Percentiles rank a stretch among this genome's conserved stretches.
phyloP scores from a whole-genome alignment of 129 eudicot genomes.

The Apium graveolens region DNA sequence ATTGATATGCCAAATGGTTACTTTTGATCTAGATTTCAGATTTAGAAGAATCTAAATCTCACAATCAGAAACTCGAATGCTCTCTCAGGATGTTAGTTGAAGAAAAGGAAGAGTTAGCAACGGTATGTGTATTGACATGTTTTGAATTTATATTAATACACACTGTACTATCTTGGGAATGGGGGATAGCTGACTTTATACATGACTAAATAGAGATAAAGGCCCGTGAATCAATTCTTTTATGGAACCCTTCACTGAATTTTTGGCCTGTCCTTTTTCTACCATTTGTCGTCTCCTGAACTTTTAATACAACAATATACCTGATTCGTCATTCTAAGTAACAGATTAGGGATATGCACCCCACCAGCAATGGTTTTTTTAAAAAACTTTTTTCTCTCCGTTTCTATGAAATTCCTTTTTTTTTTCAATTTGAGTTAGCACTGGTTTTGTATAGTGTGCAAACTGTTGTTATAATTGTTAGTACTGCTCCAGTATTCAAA shows the following conservation, averaged over 20 bases:
- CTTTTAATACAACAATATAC: neutral
- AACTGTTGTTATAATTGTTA: too few relatives aligned
- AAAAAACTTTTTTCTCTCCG: neutral
- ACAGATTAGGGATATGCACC: neutral
- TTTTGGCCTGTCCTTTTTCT: neutral
- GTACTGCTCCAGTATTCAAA: neutral
- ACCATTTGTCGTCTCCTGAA: neutral
- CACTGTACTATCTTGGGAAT: neutral
- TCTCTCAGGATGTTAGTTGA: conserved; percentile 42
- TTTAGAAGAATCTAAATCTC: conserved; percentile 45
- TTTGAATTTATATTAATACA: neutral
- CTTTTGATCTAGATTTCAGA: conserved; percentile 37
- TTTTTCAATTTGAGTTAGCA: neutral
- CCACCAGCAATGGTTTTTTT: neutral
- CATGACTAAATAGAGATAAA: neutral
- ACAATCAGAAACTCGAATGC: conserved; percentile 39
- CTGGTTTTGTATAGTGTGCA: neutral
- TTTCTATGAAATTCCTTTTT: neutral
- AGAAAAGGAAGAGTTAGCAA: conserved; percentile 88
- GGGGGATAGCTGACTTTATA: neutral
- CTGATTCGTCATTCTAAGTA: neutral
- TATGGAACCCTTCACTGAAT: neutral
- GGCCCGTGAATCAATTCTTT: neutral
- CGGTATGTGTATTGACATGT: conserved; percentile 36
- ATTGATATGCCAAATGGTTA: conserved; percentile 4